Percentiles rank a stretch among this genome's conserved stretches.
phyloP scores from a whole-genome alignment of 352 stramenopile species.

The Globisporangium viniferum region DNA sequence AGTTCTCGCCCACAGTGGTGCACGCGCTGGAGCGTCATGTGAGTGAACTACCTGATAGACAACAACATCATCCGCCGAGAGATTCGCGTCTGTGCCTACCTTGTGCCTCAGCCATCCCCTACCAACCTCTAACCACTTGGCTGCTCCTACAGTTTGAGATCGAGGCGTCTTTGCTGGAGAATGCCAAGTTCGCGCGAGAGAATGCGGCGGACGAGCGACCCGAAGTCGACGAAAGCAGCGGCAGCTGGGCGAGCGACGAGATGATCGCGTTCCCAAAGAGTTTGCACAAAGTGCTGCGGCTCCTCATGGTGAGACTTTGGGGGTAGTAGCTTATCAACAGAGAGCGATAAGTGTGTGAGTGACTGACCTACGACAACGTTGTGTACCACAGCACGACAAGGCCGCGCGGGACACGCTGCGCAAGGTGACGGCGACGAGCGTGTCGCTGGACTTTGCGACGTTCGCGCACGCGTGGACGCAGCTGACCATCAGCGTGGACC shows the following conservation, averaged over 20 bases:
- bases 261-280: constrained; percentile 27
- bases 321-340: too few relatives aligned
- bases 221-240: constrained; percentile 18
- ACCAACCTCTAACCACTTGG: background rate
- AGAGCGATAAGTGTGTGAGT: too few relatives aligned
- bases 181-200: background rate
- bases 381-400: constrained; percentile 35
- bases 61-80: background rate
- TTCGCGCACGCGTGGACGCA: constrained; percentile 41
- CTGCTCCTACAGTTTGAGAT: constrained; percentile 16
- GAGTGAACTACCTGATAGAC: constrained; percentile 1
- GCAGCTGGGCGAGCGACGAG: constrained; percentile 14
- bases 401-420: constrained; percentile 35
- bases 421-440: constrained; percentile 31
- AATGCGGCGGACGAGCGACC: constrained; percentile 2
- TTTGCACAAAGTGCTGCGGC: constrained; percentile 25
- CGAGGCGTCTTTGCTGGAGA: constrained; percentile 5
- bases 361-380: background rate
- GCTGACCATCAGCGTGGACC: constrained; percentile 38
- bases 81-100: background rate
- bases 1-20: constrained; percentile 1
- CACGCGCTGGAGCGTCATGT: constrained; percentile 24
- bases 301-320: constrained; percentile 22
- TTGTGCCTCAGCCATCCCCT: background rate
- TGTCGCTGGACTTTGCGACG: constrained; percentile 30